These are phyloP conservation scores for Parathielavia appendiculata DNA, from an alignment of 495 filamentous ascomycete species.

Conservation along the genomic window DNA sequence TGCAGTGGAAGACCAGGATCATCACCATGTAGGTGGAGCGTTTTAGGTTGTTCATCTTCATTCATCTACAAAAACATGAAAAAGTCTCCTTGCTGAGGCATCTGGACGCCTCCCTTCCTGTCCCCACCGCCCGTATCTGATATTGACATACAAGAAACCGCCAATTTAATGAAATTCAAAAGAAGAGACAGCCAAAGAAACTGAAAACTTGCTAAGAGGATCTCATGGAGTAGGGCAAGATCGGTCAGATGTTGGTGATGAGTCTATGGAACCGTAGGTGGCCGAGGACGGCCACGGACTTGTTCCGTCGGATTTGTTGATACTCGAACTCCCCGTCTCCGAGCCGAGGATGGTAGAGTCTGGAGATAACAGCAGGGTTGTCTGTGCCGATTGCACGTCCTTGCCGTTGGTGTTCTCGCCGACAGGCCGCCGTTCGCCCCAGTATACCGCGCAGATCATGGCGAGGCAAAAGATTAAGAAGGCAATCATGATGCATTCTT, in stretches of 20 bases:
- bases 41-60: too few species aligned
- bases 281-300: not conserved
- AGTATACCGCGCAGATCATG: not conserved
- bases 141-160: too few species aligned
- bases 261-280: not conserved
- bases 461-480: not conserved
- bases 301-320: not conserved
- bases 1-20: too few species aligned
- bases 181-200: not conserved
- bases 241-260: not conserved
- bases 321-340: not conserved
- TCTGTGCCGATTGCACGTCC: not conserved
- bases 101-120: too few species aligned
- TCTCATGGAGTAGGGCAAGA: too few species aligned
- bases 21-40: too few species aligned
- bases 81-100: too few species aligned
- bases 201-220: too few species aligned
- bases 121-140: too few species aligned
- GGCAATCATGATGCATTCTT: not conserved
- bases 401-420: not conserved
- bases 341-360: constrained; percentile 2
- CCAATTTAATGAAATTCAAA: too few species aligned
- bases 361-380: constrained; percentile 1
- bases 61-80: too few species aligned
- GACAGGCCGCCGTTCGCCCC: not conserved